Evolutionary conservation across 352 stramenopile species (phyloP), one percentile per base, ranked within the genome.

Genomic region (Pythium folliculosum): DNA sequence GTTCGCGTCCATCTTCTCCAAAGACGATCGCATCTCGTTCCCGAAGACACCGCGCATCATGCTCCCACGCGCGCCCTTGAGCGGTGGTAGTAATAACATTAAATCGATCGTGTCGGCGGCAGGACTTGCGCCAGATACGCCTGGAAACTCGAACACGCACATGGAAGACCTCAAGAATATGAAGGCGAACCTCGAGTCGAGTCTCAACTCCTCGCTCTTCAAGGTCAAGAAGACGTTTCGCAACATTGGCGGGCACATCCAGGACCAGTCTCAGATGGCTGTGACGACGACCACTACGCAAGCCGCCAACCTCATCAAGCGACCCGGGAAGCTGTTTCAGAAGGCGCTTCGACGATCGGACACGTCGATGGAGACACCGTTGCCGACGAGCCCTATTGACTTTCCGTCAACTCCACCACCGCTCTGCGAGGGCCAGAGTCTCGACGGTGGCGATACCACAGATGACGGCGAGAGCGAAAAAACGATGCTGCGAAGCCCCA

Each of bases 81-180:
- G 56, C 27, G 25, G 3, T n/a, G 47, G 47, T 9, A 70, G 32
- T 27, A 48, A 23, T 19, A 19, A 13, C 40, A 21, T 9, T 30
- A n/a, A n/a, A n/a, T n/a, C 61, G 10, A 67, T 62, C 50, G 49
- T 61, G 2, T 65, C 63, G 9, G 27, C 43, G 5, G 50, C 49
- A 2, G 49, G 23, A 3, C 13, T 35, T 1, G 22, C 44, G 10
- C 23, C 38, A 14, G 57, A 51, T 32, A 45, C 47, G 2, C 19
- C 37, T 6, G 25, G 19, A 37, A 54, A 35, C 23, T 57, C 48
- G 14, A 59, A 40, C 6, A 72, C 57, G 0, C 69, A 55, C 60
- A 84, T 91, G 59, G 81, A 91, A 57, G 83, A 91, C 45, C 58
- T 93, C 27, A 90, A 90, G 63, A 87, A 78, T 52, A 89, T 89